Base-by-base conservation (phyloP, 768 basidiomycete genomes). In the Rhizopogon vinicolor region DNA sequence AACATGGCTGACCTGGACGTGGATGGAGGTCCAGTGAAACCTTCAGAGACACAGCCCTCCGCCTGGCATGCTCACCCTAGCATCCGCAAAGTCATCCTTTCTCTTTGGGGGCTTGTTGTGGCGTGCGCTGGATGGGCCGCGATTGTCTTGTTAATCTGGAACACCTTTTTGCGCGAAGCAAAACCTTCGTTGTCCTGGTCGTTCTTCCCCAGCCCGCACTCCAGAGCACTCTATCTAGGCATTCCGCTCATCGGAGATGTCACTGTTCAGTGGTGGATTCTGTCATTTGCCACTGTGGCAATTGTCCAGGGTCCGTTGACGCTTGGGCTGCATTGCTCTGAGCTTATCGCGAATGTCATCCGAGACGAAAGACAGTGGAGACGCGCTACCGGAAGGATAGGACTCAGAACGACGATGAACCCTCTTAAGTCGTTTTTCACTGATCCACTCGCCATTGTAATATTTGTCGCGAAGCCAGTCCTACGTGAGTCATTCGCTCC, bases 61-160 rank as follows among this genome's bases (percentile, higher is more conserved):
- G 67, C 67, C 22, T 68, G 68, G 65, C 41, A 53, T 4, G 64
- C 66, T 7, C 66, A 68, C 44, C 5, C 53, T 3, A 62, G 62
- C 33, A 43, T 68, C 12, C 41, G 58, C 45, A 64, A 51, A 44
- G 64, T 68, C 12, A 46, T 63, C 12, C 1, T 57, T 12, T 62
- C 60, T 12, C 60, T 69, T 18, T 65, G 63, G 63, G 42, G 8
- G 16, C 68, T 68, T 7, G 65, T 60, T 39, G 6, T 58, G 19
- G 13, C 52, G 7, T 69, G 63, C 40, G 18, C 59, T 10, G 41
- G n/a, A n/a, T 68, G 67, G 67, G 67, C 67, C 28, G 5, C 68
- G 28, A 5, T 58, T 35, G 37, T 62, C 9, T 44, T 56, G 9
- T 31, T 64, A 25, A 59, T 53, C 3, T 52, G 63, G 12, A 52